Evolutionary conservation across 768 basidiomycete species (phyloP).

Genomic region (Amanita pallidorosea): DNA sequence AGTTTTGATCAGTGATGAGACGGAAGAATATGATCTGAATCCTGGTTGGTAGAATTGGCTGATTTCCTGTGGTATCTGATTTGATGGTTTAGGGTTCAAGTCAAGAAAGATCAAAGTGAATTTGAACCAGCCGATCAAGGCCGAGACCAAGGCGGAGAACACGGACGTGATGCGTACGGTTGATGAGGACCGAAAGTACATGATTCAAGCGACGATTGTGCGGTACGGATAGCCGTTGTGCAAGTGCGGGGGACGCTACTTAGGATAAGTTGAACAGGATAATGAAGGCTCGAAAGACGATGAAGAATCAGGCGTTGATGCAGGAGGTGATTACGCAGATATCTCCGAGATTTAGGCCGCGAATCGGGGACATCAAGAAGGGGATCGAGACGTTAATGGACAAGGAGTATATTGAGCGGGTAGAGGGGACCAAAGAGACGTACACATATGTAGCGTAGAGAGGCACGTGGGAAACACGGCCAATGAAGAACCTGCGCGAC

Average conservation of each 20-base stretch:
- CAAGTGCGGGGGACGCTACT: background rate
- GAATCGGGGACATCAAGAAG: conserved; percentile 96
- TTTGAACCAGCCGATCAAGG: conserved; percentile 85
- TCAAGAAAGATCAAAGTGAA: conserved; percentile 92
- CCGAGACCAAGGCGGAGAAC: conserved; percentile 86
- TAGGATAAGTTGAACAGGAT: conserved; percentile 45
- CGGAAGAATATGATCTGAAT: conserved; percentile 87
- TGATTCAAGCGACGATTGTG: conserved; percentile 91
- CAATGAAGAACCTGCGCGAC: conserved; percentile 41
- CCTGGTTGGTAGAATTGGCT: conserved; percentile 31
- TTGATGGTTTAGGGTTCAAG: conserved; percentile 54
- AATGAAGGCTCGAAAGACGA: conserved; percentile 92
- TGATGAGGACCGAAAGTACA: conserved; percentile 94
- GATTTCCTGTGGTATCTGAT: conserved; percentile 16
- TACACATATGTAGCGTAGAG: conserved; percentile 69
- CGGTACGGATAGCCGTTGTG: conserved; percentile 28
- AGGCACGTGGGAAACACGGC: conserved; percentile 6
- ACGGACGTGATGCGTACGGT: conserved; percentile 87
- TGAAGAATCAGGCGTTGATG: conserved; percentile 88
- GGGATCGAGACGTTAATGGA: conserved; percentile 91
- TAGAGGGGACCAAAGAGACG: conserved; percentile 79
- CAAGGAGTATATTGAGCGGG: conserved; percentile 96
- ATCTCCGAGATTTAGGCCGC: conserved; percentile 78
- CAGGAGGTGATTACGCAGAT: conserved; percentile 87
- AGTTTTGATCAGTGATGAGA: conserved; percentile 79